These are phyloP conservation scores for Prunus mongolica DNA, from an alignment of 306 rosid species.

Conservation along the genomic window DNA sequence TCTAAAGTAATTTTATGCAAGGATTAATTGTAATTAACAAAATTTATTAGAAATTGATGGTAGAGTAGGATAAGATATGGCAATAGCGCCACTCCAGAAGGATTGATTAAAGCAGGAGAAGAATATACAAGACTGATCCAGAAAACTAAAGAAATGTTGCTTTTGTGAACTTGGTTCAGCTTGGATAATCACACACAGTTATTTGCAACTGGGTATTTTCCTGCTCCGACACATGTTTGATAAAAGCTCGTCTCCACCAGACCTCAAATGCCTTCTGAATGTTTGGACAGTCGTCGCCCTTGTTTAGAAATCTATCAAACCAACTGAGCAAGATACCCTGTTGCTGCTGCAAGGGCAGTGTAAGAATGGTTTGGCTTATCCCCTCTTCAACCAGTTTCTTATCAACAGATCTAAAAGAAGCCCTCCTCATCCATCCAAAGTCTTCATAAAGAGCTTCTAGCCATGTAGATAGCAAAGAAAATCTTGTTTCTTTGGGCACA, in stretches of 20 bases:
- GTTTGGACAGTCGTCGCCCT: slow-evolving; percentile 91
- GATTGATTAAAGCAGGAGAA: neutral
- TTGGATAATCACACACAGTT: slow-evolving; percentile 50
- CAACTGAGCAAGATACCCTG: slow-evolving; percentile 66
- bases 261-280: slow-evolving; percentile 87
- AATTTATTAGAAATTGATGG: too few species aligned
- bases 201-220: slow-evolving; percentile 70
- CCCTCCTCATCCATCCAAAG: slow-evolving; percentile 89
- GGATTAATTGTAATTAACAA: too few species aligned
- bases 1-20: too few species aligned
- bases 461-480: slow-evolving; percentile 75
- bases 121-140: neutral
- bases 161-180: slow-evolving; percentile 42
- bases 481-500: slow-evolving; percentile 70
- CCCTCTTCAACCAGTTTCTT: slow-evolving; percentile 83
- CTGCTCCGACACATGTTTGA: slow-evolving; percentile 47
- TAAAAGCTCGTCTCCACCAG: slow-evolving; percentile 96
- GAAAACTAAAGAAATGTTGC: slow-evolving; percentile 11
- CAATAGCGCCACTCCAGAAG: neutral
- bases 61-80: neutral
- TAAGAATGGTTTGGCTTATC: slow-evolving; percentile 74
- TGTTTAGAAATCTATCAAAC: slow-evolving; percentile 78
- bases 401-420: slow-evolving; percentile 55
- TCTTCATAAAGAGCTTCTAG: slow-evolving; percentile 85
- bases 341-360: slow-evolving; percentile 80